phyloP scores from a whole-genome alignment of 495 filamentous ascomycete genomes.

The Trichoderma erinaceum region DNA sequence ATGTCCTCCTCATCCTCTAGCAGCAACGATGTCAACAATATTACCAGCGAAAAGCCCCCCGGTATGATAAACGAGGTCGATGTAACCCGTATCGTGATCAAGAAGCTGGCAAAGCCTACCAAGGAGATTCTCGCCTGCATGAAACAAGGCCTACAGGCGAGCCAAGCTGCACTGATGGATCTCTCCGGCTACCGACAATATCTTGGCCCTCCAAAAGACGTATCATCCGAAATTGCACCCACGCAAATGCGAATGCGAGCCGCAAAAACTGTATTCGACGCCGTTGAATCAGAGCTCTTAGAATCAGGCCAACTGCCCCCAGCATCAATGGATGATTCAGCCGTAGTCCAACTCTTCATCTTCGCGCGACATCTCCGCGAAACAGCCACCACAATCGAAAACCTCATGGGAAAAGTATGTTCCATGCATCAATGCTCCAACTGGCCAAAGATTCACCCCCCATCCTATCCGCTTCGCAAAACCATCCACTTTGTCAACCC shows the following conservation, averaged over 20 bases:
- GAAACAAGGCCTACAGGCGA: constrained; percentile 33
- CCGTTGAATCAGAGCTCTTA: constrained; percentile 31
- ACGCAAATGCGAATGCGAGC: constrained; percentile 31
- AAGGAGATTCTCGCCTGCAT: constrained; percentile 41
- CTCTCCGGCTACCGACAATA: constrained; percentile 39
- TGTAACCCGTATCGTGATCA: constrained; percentile 15
- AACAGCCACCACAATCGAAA: constrained; percentile 41
- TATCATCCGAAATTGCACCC: constrained; percentile 31
- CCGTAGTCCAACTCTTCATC: constrained; percentile 49
- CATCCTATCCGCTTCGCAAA: constrained; percentile 48
- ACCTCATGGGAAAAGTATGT: constrained; percentile 38
- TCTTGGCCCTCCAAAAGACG: constrained; percentile 30
- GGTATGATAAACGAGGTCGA: neutral
- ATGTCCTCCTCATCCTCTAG: neutral
- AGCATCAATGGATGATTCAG: constrained; percentile 24
- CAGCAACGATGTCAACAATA: neutral
- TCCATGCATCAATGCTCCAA: constrained; percentile 37
- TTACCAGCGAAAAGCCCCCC: neutral
- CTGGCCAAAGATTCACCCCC: constrained; percentile 36
- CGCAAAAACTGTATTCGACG: constrained; percentile 27
- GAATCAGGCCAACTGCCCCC: constrained; percentile 16
- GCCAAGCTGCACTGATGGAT: constrained; percentile 44
- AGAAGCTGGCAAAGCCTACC: constrained; percentile 39
- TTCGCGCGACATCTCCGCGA: constrained; percentile 52
- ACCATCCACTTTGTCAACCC: constrained; percentile 46